A percentile compares a stretch with the other conserved stretches of the same genome.
Evolutionary conservation across 2,329 filamentous ascomycete genomes (phyloP).

Genomic region (Beauveria australis): DNA sequence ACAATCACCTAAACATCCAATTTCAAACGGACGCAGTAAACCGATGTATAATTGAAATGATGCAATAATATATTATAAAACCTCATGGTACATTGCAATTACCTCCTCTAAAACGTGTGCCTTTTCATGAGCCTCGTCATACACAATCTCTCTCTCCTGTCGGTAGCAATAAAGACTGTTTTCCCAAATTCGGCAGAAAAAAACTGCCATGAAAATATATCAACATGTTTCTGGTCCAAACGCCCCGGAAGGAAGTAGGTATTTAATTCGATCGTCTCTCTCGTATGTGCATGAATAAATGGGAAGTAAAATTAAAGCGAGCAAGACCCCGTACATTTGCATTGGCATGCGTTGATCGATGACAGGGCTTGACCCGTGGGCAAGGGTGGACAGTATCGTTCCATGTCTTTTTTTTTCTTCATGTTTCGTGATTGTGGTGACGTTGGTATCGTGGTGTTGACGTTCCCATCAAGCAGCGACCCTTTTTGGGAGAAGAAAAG

Average conservation of each 20-base stretch:
- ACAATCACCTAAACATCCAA: too few relatives aligned
- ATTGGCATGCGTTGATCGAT: background rate
- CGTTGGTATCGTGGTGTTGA: constrained; percentile 2
- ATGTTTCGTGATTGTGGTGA: background rate
- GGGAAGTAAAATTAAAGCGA: constrained; percentile 3
- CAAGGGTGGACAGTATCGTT: constrained; percentile 2
- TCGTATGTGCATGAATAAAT: constrained; percentile 8
- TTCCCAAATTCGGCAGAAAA: background rate
- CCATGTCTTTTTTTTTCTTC: background rate
- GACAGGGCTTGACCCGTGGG: background rate
- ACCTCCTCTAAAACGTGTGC: constrained; percentile 4
- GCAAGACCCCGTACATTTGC: background rate
- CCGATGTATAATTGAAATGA: background rate
- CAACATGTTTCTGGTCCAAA: constrained; percentile 2
- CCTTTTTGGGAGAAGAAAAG: too few relatives aligned
- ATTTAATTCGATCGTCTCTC: constrained; percentile 6
- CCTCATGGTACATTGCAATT: constrained; percentile 5
- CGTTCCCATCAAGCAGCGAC: background rate
- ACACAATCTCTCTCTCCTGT: background rate
- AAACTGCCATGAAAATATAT: background rate
- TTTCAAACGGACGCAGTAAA: too few relatives aligned
- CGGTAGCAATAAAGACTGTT: constrained; percentile 3
- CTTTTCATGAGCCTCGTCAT: background rate
- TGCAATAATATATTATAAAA: constrained; percentile 1
- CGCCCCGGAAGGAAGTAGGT: constrained; percentile 8